Percentiles rank a stretch among this genome's conserved stretches.
These are phyloP conservation scores for Lecanicillium sp. DNA, from an alignment of 2,329 filamentous ascomycete genomes.

Conservation along the genomic window DNA sequence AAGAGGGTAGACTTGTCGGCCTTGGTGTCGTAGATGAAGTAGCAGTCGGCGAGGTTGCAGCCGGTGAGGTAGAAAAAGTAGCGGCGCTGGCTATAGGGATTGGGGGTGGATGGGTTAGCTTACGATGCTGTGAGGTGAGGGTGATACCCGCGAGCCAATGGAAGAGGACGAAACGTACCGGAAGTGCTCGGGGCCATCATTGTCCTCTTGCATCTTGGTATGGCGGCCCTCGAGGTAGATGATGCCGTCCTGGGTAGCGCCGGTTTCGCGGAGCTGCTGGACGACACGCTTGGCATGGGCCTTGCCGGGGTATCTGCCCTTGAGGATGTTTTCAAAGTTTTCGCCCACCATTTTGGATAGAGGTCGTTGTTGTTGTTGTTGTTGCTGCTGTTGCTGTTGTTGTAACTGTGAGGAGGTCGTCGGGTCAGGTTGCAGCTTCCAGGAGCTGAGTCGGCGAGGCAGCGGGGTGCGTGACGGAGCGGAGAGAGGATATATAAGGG, in stretches of 20 bases:
- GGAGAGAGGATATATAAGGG: too few relatives aligned
- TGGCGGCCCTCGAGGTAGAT: constrained; percentile 85
- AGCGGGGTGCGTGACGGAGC: too few relatives aligned
- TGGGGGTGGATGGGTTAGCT: not conserved
- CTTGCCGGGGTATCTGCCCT: constrained; percentile 74
- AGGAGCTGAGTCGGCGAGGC: too few relatives aligned
- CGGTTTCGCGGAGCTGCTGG: constrained; percentile 61
- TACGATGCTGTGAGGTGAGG: not conserved
- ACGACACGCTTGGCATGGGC: constrained; percentile 77
- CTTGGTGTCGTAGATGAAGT: constrained; percentile 71
- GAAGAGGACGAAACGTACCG: constrained; percentile 50
- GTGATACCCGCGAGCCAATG: too few relatives aligned
- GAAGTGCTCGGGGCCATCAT: constrained; percentile 75
- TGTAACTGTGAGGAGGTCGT: not conserved
- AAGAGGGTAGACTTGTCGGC: constrained; percentile 72
- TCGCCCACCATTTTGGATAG: constrained; percentile 24
- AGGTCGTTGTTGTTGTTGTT: not conserved
- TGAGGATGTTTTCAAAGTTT: constrained; percentile 44
- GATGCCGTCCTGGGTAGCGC: constrained; percentile 56
- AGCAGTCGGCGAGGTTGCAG: constrained; percentile 69
- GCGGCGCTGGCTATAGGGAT: constrained; percentile 61
- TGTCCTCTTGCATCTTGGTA: constrained; percentile 78
- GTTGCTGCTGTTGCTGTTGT: not conserved
- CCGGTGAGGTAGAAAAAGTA: constrained; percentile 95
- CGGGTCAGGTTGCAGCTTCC: not conserved